Percentiles rank a stretch among this genome's conserved stretches.
These are phyloP conservation scores for Boletus barrowsii DNA, from an alignment of 768 basidiomycete genomes.

Conservation along the genomic window DNA sequence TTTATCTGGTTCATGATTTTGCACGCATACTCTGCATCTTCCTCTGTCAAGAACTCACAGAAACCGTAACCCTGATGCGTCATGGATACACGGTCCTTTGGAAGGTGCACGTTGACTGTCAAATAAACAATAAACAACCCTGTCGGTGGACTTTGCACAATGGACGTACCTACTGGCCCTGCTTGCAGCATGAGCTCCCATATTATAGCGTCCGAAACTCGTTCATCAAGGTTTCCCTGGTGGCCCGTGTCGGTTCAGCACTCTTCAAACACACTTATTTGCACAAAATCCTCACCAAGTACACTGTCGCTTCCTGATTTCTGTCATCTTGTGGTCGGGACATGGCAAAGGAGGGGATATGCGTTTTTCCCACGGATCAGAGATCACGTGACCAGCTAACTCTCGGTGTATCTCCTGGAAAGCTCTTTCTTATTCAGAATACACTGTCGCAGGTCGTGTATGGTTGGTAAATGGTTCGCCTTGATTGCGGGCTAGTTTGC, in stretches of 20 bases:
- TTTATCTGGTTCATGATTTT: conserved; percentile 99
- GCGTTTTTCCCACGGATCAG: background rate
- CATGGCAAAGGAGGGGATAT: conserved; percentile 12
- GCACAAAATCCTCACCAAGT: conserved; percentile 50
- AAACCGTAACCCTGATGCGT: conserved; percentile 99
- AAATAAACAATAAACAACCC: background rate
- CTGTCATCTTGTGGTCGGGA: conserved; percentile 76
- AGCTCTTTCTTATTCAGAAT: no score
- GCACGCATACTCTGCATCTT: conserved; percentile 99
- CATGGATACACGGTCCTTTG: conserved; percentile 98
- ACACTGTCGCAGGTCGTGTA: no score
- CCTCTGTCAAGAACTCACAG: conserved; percentile 98
- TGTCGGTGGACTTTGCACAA: background rate
- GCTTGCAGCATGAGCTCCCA: conserved; percentile 99
- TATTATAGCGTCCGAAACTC: conserved; percentile 87
- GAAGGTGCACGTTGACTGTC: conserved; percentile 93
- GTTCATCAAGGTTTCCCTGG: conserved; percentile 95
- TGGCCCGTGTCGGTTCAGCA: background rate
- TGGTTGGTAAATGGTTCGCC: no score
- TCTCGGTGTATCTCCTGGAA: no score
- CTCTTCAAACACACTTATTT: accelerated
- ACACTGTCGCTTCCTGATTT: conserved; percentile 90
- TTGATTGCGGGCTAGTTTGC: no score
- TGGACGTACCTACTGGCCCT: conserved; percentile 87
- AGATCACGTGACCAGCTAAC: no score